These are phyloP conservation scores for Camellia japonica DNA, from an alignment of 148 eudicot genomes.

Conservation along the genomic window DNA sequence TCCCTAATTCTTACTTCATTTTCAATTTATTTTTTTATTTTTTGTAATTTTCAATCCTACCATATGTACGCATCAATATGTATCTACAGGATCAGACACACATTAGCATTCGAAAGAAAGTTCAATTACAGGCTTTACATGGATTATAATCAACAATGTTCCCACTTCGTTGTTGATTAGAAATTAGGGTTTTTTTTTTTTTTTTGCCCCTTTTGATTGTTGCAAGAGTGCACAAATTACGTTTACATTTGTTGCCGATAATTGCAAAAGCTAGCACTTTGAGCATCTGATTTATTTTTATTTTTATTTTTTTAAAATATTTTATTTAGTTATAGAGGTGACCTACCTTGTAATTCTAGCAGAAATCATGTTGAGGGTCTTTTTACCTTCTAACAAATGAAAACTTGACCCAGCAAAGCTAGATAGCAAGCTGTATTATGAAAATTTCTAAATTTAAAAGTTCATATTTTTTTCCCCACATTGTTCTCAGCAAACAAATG, in stretches of 20 bases:
- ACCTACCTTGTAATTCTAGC: constrained; percentile 4
- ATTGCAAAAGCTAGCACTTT: neutral
- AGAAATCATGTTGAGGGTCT: neutral
- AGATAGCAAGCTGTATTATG: neutral
- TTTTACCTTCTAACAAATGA: neutral
- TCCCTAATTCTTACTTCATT: neutral
- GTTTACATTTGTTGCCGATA: neutral
- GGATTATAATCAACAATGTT: constrained; percentile 21
- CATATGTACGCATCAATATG: neutral
- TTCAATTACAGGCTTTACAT: constrained; percentile 17
- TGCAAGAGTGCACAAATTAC: neutral
- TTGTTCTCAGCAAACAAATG: neutral
- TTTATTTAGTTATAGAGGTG: neutral
- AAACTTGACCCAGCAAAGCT: neutral
- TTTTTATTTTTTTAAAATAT: neutral
- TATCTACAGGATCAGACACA: constrained; percentile 7
- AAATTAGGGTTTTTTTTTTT: constrained; percentile 36
- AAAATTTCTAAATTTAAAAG: neutral
- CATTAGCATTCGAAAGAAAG: constrained; percentile 16
- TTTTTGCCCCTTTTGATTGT: neutral
- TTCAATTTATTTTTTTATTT: neutral
- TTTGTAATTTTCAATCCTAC: neutral
- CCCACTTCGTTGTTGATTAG: neutral
- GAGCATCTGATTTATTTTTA: neutral
- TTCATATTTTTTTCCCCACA: neutral